Evolutionary conservation across 225 moss, liverwort and hornwort genomes (phyloP), one percentile per base, ranked within the genome.

Genomic region (Marchantia polymorpha): DNA sequence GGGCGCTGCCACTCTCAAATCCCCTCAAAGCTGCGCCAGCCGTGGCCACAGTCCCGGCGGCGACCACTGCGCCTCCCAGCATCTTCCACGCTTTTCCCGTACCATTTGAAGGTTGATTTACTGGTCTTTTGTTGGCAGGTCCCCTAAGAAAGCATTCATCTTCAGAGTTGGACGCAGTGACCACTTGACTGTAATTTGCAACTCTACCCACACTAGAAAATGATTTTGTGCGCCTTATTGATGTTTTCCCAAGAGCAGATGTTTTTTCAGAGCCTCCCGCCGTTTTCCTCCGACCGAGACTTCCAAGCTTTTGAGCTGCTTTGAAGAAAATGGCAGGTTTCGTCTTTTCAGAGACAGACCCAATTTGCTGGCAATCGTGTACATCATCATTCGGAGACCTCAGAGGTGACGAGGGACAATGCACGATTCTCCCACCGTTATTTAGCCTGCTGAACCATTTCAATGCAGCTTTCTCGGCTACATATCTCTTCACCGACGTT

Each of bases 1-100:
- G 82, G 8, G 87, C 82, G 27, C 72, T 79, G 73, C 79, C 31
- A n/a, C 53, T 76, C n/a, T 54, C 26, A 25, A 72, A 54, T 27
- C 73, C 79, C 53, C 74, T 79, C 72, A 72, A 27, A 78, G 81
- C 75, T 64, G 75, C 74, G 46, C 30, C 78, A 48, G 26, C 81
- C 16, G 60, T 67, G 7, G 82, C 50, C 22, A 77, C 47, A 46
- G 76, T 65, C 15, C 47, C 52, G 16, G 55, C 54, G 29, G 22
- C 85, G 64, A 67, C 55, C 64, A 47, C 64, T 64, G 25, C n/a
- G 23, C 77, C 77, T 50, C 49, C 64, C 22, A 78, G 72, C 61
- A 76, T 61, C 80, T 76, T 55, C 63, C 78, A 69, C 63, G 74
- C 78, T 48, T 23, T 61, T 12, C 74, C 25, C n/a, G 52, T 39